Percentiles rank a stretch among this genome's conserved stretches.
Conservation (phyloP, 1,284 basidiomycete species). For the Heterobasidion occidentale region DNA sequence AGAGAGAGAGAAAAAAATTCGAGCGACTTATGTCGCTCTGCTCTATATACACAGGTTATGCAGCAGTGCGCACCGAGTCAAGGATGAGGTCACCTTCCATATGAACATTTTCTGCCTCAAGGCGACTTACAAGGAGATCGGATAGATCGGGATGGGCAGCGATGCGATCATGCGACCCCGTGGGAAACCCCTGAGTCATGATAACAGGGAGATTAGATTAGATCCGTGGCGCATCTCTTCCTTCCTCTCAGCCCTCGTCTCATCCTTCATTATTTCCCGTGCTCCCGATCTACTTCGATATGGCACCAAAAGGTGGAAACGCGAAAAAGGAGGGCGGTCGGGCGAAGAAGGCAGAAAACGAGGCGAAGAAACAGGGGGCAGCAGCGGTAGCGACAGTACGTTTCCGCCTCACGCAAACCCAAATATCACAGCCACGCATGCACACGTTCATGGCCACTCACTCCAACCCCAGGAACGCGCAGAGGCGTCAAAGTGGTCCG, state of each 20-base stretch:
- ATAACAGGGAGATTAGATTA: slow-evolving; percentile 9
- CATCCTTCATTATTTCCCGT: background rate
- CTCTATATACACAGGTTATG: too few relatives aligned
- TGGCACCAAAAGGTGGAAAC: slow-evolving; percentile 84
- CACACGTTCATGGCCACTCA: slow-evolving; percentile 5
- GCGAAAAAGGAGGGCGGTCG: slow-evolving; percentile 84
- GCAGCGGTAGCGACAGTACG: slow-evolving; percentile 52
- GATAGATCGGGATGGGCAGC: background rate
- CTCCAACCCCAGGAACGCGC: slow-evolving; percentile 49
- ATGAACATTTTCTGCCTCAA: background rate
- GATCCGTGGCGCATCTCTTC: background rate
- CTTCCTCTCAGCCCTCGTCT: background rate
- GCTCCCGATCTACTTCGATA: slow-evolving; percentile 21
- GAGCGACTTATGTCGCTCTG: too few relatives aligned
- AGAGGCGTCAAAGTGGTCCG: slow-evolving; percentile 74
- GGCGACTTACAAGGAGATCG: background rate
- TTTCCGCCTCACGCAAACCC: background rate
- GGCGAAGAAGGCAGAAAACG: slow-evolving; percentile 92
- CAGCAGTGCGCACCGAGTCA: background rate
- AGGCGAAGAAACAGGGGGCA: slow-evolving; percentile 64
- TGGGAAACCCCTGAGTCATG: too few relatives aligned
- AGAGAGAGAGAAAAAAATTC: too few relatives aligned
- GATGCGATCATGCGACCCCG: too few relatives aligned
- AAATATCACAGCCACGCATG: background rate
- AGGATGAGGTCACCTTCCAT: background rate